phyloP scores from a whole-genome alignment of 495 filamentous ascomycete species.

The Neurospora terricola region DNA sequence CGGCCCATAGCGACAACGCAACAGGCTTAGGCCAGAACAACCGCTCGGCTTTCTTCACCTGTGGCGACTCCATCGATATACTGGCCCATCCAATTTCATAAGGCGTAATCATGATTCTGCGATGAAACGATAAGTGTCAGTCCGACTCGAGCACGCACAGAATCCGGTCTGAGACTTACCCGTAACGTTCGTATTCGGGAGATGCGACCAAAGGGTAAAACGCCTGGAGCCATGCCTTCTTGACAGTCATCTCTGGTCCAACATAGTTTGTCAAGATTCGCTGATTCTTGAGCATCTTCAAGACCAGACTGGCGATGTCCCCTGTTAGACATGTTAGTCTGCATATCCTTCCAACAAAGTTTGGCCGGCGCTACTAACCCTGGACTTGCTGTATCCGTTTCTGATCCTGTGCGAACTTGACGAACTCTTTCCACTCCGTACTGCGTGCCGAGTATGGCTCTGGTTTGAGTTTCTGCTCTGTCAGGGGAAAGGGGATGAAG shows the following conservation, averaged over 20 bases:
- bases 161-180: slow-evolving; percentile 19
- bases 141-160: not conserved
- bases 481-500: slow-evolving; percentile 56
- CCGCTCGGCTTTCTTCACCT: slow-evolving; percentile 19
- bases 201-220: slow-evolving; percentile 30
- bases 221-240: slow-evolving; percentile 28
- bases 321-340: slow-evolving; percentile 13
- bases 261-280: slow-evolving; percentile 3
- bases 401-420: slow-evolving; percentile 45
- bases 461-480: slow-evolving; percentile 31
- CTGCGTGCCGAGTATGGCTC: slow-evolving; percentile 47
- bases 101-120: slow-evolving; percentile 24
- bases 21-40: slow-evolving; percentile 27
- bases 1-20: slow-evolving; percentile 23
- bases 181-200: slow-evolving; percentile 28
- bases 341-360: not conserved
- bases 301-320: slow-evolving; percentile 17
- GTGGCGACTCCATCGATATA: slow-evolving; percentile 18
- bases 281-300: slow-evolving; percentile 6
- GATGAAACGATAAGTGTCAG: not conserved
- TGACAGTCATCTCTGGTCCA: slow-evolving; percentile 17
- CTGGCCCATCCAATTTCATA: slow-evolving; percentile 19
- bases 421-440: slow-evolving; percentile 63
- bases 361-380: slow-evolving; percentile 27
- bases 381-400: slow-evolving; percentile 35